Evolutionary conservation across 1,139 yeast species (phyloP).

Genomic region (Petasospora fabianii): DNA sequence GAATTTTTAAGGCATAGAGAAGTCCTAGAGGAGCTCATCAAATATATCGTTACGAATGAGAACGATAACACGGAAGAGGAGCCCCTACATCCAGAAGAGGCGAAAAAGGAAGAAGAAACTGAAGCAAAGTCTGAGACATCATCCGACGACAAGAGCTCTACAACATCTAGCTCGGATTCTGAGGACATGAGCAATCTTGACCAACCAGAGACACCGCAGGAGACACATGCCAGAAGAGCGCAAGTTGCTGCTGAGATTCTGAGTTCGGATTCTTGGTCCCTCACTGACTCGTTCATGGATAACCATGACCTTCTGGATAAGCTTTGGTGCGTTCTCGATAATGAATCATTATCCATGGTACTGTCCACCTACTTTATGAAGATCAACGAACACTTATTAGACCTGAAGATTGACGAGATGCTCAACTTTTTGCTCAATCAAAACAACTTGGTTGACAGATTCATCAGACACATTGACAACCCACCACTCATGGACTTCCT

Average conservation of each 20-base stretch:
- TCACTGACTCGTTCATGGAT: slow-evolving; percentile 89
- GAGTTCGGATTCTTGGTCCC: slow-evolving; percentile 91
- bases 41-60: slow-evolving; percentile 51
- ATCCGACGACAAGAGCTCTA: slow-evolving; percentile 20
- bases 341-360: slow-evolving; percentile 57
- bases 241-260: slow-evolving; percentile 88
- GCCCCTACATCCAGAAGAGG: slow-evolving; percentile 4
- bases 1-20: slow-evolving; percentile 78
- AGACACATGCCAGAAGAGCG: slow-evolving; percentile 64
- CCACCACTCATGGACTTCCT: slow-evolving; percentile 77
- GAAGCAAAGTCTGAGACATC: slow-evolving; percentile 22
- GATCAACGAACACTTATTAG: slow-evolving; percentile 87
- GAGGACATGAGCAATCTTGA: slow-evolving; percentile 30
- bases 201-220: slow-evolving; percentile 43
- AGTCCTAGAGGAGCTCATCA: slow-evolving; percentile 61
- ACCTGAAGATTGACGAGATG: slow-evolving; percentile 88
- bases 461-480: slow-evolving; percentile 52
- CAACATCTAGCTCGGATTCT: slow-evolving; percentile 29
- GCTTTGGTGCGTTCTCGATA: slow-evolving; percentile 78
- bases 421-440: slow-evolving; percentile 51
- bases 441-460: slow-evolving; percentile 50
- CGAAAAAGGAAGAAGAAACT: slow-evolving; percentile 11
- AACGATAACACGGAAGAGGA: slow-evolving; percentile 20
- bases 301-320: slow-evolving; percentile 58
- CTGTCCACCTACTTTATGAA: slow-evolving; percentile 89